phyloP scores from a whole-genome alignment of 176 grass and related monocot genomes.

The Thinopyrum elongatum region DNA sequence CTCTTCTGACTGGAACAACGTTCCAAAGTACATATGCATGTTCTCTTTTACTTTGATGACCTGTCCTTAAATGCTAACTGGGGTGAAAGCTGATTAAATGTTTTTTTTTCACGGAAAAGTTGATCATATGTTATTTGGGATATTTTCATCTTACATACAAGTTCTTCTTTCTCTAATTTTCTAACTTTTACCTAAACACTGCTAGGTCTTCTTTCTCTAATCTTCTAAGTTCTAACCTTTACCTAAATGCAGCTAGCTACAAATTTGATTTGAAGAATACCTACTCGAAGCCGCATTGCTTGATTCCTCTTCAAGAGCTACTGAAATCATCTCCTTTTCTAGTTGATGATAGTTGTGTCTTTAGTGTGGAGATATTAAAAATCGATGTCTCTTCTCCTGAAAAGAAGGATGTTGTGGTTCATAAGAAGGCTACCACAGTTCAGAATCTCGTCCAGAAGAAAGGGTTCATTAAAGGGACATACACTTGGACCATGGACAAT shows the following conservation, averaged over 20 bases:
- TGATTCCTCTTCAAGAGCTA: not conserved
- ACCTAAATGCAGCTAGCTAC: not conserved
- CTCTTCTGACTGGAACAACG: not conserved
- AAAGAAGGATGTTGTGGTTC: too few relatives aligned
- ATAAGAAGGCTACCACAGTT: too few relatives aligned
- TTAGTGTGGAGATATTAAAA: too few relatives aligned
- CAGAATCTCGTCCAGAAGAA: too few relatives aligned
- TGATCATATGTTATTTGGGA: not conserved
- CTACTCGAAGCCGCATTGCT: not conserved
- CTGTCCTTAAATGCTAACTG: not conserved
- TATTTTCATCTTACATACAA: not conserved
- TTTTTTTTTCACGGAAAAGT: too few relatives aligned
- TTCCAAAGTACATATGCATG: not conserved
- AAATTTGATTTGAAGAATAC: not conserved
- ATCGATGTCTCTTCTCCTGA: too few relatives aligned
- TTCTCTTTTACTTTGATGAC: not conserved
- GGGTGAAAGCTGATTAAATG: too few relatives aligned
- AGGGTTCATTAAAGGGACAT: too few relatives aligned
- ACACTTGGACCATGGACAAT: too few relatives aligned
- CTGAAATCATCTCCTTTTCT: slow-evolving; percentile 25
- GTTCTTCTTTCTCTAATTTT: not conserved
- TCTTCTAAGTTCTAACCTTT: too few relatives aligned
- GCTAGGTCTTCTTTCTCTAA: not conserved
- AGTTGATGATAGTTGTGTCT: slow-evolving; percentile 10
- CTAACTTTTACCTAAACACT: not conserved